These are phyloP conservation scores for Stereocaulon alpinum DNA, from an alignment of 495 filamentous ascomycete species.

Conservation along the genomic window DNA sequence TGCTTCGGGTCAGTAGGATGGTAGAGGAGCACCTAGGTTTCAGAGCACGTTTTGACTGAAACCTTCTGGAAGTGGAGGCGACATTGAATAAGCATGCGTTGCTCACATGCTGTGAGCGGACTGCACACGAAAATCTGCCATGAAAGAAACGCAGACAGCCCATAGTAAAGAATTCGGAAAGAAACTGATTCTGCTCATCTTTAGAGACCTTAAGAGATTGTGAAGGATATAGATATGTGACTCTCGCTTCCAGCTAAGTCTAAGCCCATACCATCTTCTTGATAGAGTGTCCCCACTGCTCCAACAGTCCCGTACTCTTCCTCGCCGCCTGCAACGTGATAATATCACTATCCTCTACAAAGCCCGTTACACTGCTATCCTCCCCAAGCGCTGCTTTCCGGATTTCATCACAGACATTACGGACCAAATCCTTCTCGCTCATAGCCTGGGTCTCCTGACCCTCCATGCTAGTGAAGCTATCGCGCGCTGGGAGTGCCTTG, in stretches of 20 bases:
- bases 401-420: conserved; percentile 54
- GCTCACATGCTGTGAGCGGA: too few relatives aligned
- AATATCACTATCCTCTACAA: conserved; percentile 64
- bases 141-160: too few relatives aligned
- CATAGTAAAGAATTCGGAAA: too few relatives aligned
- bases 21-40: too few relatives aligned
- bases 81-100: too few relatives aligned
- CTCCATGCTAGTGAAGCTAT: conserved; percentile 30
- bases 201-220: too few relatives aligned
- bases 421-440: conserved; percentile 61
- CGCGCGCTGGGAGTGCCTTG: conserved; percentile 52
- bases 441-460: conserved; percentile 29
- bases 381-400: conserved; percentile 34
- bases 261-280: conserved; percentile 14
- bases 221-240: too few relatives aligned
- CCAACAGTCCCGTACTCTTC: conserved; percentile 76
- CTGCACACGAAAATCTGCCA: too few relatives aligned
- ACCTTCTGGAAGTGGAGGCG: too few relatives aligned
- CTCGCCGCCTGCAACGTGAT: conserved; percentile 74
- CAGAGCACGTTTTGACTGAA: too few relatives aligned
- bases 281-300: conserved; percentile 40
- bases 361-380: conserved; percentile 21
- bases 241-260: not conserved
- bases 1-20: too few relatives aligned
- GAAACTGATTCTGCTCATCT: too few relatives aligned